Evolutionary conservation across 331 rosid genomes (phyloP).

Genomic region (Stylosanthes scabra): DNA sequence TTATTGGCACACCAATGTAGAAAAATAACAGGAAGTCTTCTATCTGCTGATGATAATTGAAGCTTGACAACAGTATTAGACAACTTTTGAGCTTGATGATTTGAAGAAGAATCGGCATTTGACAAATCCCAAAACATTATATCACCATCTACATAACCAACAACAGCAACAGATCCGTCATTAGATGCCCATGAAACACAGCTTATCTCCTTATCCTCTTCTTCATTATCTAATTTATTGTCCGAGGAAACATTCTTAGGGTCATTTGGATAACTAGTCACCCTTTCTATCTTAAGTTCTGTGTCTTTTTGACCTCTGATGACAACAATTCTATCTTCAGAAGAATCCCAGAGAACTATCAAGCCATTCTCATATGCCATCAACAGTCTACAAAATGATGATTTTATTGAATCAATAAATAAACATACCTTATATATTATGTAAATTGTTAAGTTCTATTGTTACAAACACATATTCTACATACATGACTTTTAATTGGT

Average conservation of each 20-base stretch:
- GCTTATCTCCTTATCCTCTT: constrained; percentile 80
- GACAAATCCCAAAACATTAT: constrained; percentile 86
- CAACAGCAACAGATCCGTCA: constrained; percentile 74
- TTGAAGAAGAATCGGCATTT: constrained; percentile 49
- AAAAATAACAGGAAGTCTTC: constrained; percentile 77
- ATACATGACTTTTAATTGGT: background rate
- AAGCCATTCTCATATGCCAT: constrained; percentile 85
- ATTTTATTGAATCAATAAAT: constrained; percentile 29
- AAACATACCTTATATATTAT: background rate
- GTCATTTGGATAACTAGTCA: constrained; percentile 46
- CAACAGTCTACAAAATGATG: constrained; percentile 68
- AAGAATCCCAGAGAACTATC: constrained; percentile 89
- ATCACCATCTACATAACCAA: constrained; percentile 94
- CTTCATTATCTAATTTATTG: constrained; percentile 50
- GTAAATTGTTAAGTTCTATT: constrained; percentile 12
- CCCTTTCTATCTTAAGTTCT: constrained; percentile 50
- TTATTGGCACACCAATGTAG: constrained; percentile 66
- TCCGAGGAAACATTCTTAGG: constrained; percentile 45
- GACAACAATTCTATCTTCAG: constrained; percentile 71
- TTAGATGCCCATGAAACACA: constrained; percentile 86
- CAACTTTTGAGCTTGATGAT: constrained; percentile 47
- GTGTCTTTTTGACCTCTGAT: constrained; percentile 72
- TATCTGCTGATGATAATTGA: constrained; percentile 67
- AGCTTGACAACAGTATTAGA: constrained; percentile 70
- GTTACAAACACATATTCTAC: constrained; percentile 19